phyloP scores from a whole-genome alignment of 192 early-diverging fungal genomes.

The Coemansia sp. region DNA sequence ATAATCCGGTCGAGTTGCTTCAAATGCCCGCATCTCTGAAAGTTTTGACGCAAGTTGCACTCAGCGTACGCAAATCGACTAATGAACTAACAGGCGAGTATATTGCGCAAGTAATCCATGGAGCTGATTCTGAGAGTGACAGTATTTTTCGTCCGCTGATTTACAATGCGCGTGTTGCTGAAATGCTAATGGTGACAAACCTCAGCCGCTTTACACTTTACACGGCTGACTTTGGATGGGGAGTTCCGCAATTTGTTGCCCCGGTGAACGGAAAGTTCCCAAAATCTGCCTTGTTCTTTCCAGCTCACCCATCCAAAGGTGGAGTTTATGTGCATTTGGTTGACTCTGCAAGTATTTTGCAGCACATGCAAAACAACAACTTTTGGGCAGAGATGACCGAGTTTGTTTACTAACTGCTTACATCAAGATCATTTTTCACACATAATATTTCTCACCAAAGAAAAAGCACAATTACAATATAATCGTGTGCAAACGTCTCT shows the following conservation, averaged over 20 bases:
- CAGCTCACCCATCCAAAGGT: not conserved
- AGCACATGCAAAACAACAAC: no score
- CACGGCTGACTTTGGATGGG: slow-evolving; percentile 16
- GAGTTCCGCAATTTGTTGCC: not conserved
- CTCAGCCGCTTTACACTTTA: not conserved
- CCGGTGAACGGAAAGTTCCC: no score
- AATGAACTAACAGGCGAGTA: not conserved
- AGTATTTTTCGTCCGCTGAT: not conserved
- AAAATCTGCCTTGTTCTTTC: not conserved
- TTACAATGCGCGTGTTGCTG: not conserved
- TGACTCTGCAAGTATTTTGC: no score
- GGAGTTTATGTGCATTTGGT: no score
- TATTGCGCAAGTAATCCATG: slow-evolving; percentile 3
- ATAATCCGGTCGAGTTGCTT: not conserved
- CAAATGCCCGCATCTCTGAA: slow-evolving; percentile 6
- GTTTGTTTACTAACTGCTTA: no score
- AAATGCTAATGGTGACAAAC: not conserved
- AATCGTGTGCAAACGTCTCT: no score
- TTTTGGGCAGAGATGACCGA: no score
- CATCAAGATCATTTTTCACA: no score
- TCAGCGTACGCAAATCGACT: not conserved
- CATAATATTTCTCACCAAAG: no score
- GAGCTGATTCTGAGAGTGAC: not conserved
- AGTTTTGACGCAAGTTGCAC: not conserved
- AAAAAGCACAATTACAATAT: no score